A percentile compares a stretch with the other conserved stretches of the same genome.
Conservation (phyloP, 805 yeast species). For the Candida chilensis region DNA sequence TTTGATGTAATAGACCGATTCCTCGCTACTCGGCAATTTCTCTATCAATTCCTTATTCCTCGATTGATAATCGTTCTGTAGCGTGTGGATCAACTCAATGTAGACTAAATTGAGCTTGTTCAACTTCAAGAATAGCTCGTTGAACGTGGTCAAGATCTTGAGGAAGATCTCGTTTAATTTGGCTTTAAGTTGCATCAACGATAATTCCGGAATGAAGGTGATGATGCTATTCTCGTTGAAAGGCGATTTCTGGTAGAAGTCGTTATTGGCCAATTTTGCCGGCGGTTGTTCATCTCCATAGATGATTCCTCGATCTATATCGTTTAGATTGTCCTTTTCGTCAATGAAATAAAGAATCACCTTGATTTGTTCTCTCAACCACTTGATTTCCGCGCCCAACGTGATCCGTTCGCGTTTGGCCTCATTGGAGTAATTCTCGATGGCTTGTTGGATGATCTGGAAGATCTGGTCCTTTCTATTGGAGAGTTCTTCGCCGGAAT, state of each 20-base stretch:
- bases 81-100: conserved; percentile 15
- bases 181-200: conserved; percentile 19
- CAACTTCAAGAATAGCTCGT: conserved; percentile 11
- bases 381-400: conserved; percentile 15
- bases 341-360: conserved; percentile 10
- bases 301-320: conserved; percentile 2
- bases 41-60: conserved; percentile 8
- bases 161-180: conserved; percentile 23
- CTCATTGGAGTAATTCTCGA: conserved; percentile 26
- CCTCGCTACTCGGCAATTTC: conserved; percentile 16
- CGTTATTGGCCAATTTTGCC: too few relatives aligned
- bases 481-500: conserved; percentile 37
- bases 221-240: too few relatives aligned
- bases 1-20: conserved; percentile 18
- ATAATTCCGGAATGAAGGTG: conserved; percentile 17
- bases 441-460: conserved; percentile 36
- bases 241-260: too few relatives aligned
- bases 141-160: conserved; percentile 18
- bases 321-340: conserved; percentile 3
- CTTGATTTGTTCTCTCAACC: conserved; percentile 11
- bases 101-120: conserved; percentile 11
- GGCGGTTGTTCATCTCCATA: conserved; percentile 3
- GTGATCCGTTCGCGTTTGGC: conserved; percentile 22
- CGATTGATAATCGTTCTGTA: conserved; percentile 7
- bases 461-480: conserved; percentile 42